These are phyloP conservation scores for Chaetomiaceae sp. DNA, from an alignment of 2,329 filamentous ascomycete genomes.

Conservation along the genomic window DNA sequence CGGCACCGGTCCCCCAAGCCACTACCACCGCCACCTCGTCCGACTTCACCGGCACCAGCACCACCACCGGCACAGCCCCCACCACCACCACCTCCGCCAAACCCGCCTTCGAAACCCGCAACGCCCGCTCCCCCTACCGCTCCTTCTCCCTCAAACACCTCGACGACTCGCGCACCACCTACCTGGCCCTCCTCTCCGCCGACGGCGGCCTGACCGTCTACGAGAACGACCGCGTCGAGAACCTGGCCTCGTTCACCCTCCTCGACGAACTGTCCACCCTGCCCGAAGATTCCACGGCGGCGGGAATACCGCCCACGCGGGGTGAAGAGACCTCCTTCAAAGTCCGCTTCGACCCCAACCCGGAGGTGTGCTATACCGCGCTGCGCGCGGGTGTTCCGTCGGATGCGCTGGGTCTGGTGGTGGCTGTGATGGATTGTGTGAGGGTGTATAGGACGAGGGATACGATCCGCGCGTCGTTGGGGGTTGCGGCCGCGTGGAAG, in stretches of 20 bases:
- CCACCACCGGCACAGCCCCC: conserved; percentile 11
- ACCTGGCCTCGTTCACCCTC: conserved; percentile 68
- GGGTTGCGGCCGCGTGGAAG: conserved; percentile 54
- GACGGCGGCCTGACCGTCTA: conserved; percentile 76
- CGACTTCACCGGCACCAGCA: not conserved
- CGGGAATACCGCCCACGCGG: conserved; percentile 39
- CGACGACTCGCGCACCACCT: conserved; percentile 74
- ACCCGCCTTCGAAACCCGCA: conserved; percentile 53
- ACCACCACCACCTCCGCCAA: conserved; percentile 27
- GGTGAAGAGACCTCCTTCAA: conserved; percentile 86
- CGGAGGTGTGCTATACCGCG: conserved; percentile 71
- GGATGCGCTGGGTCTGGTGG: conserved; percentile 75
- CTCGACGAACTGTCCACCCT: conserved; percentile 63
- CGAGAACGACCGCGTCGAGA: conserved; percentile 82
- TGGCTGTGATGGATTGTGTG: conserved; percentile 79
- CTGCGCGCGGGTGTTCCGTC: conserved; percentile 75
- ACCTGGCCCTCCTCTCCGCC: conserved; percentile 77
- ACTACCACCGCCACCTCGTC: not conserved
- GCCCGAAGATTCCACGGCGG: conserved; percentile 24
- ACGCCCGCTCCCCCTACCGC: conserved; percentile 63
- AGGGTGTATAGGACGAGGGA: conserved; percentile 76
- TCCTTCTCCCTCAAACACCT: conserved; percentile 83
- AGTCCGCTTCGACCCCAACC: conserved; percentile 84
- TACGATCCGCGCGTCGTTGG: conserved; percentile 48
- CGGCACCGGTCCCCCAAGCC: not conserved